Base-by-base conservation (phyloP, 208 protist species). In the Porcisia hertigi region DNA sequence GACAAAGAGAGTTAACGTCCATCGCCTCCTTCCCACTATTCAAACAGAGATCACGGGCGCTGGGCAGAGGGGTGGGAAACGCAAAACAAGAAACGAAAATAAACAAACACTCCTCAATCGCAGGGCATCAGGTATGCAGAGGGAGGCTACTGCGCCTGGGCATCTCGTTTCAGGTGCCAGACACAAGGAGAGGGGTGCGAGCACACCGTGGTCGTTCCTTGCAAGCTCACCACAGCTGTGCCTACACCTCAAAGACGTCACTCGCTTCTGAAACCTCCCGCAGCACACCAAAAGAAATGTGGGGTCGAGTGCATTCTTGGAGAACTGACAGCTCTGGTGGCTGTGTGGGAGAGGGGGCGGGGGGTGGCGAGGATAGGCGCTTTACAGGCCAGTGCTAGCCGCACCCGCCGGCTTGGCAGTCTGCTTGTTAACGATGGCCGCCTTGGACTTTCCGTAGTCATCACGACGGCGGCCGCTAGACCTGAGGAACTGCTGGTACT, bases 401-500 rank as follows among this genome's bases (percentile, higher is more conserved):
- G 94, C 92, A 79, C 94, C 94, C 25, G 84, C 89, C 55, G 94
- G 92, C 83, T 96, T 97, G 60, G 81, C 74, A 47, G 86, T 89
- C 75, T 94, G 84, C 89, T 96, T 97, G 77, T 83, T 96, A 65
- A 83, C 71, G 58, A 88, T 86, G 64, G 84, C 66, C 14, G 79
- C 78, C 80, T 88, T 88, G 9, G 70, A 55, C 85, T 95, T 95
- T 71, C 84, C 85, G 86, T 96, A 97, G 85, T 97, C 94, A 76
- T 97, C 94, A 55, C 92, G 90, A 81, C 91, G 91, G 80, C 92
- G 92, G 78, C 94, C 94, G 81, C 92, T 96, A 72, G 94, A 97
- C 81, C 88, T 87, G 80, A 98, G 92, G 85, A 97, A 98, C 88
- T 98, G 95, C 91, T 98, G 95, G 85, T 94, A 98, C 84, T 94